Percentiles rank a stretch among this genome's conserved stretches.
These are phyloP conservation scores for Aspergillus aculeatinus DNA, from an alignment of 2,329 filamentous ascomycete genomes.

Conservation along the genomic window DNA sequence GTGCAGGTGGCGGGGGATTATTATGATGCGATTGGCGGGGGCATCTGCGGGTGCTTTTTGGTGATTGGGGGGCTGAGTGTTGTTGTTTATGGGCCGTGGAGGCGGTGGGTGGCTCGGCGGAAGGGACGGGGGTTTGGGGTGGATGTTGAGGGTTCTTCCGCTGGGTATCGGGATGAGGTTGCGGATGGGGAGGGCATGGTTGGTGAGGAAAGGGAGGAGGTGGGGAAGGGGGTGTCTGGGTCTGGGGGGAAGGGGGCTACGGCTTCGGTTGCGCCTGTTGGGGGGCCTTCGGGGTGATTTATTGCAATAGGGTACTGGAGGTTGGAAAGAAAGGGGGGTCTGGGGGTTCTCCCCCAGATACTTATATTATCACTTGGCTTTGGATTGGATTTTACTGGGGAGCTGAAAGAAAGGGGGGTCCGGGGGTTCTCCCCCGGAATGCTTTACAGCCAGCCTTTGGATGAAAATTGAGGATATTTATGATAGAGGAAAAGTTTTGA, in stretches of 20 bases:
- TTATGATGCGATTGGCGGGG: conserved; percentile 82
- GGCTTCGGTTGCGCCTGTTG: conserved; percentile 1
- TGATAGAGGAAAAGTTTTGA: too few relatives aligned
- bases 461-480: too few relatives aligned
- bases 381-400: too few relatives aligned
- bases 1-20: conserved; percentile 73
- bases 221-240: background rate
- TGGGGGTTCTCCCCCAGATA: too few relatives aligned
- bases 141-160: conserved; percentile 22
- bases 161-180: conserved; percentile 23
- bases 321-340: too few relatives aligned
- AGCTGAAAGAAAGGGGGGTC: too few relatives aligned
- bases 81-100: conserved; percentile 76
- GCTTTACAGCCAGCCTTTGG: too few relatives aligned
- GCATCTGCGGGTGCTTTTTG: conserved; percentile 82
- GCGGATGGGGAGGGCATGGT: background rate
- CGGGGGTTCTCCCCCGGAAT: too few relatives aligned
- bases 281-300: background rate
- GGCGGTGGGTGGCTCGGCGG: conserved; percentile 54
- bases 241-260: conserved; percentile 5
- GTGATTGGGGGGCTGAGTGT: conserved; percentile 73
- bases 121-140: conserved; percentile 20
- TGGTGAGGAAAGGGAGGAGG: too few relatives aligned
- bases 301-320: too few relatives aligned
- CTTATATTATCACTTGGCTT: too few relatives aligned